A percentile compares a stretch with the other conserved stretches of the same genome.
Conservation (phyloP, 495 filamentous ascomycete genomes). For the Xylaria flabelliformis region DNA sequence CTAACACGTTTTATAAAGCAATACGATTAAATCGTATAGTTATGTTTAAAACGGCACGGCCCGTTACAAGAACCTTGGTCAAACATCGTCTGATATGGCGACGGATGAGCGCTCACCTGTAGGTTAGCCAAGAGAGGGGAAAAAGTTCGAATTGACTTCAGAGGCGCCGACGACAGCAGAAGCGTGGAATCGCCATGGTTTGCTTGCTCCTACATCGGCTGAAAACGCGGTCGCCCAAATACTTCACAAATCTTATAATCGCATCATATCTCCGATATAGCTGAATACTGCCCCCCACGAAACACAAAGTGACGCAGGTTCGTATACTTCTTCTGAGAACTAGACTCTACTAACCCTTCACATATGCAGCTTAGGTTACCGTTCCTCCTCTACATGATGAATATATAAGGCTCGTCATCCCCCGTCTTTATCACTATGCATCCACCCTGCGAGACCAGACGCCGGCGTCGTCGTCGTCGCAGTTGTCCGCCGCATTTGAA, state of each 20-base stretch:
- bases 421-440: background rate
- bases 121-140: background rate
- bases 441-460: background rate
- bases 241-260: background rate
- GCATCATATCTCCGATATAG: constrained; percentile 1
- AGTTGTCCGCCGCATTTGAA: constrained; percentile 2
- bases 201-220: background rate
- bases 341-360: background rate
- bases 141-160: background rate
- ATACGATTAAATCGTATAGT: background rate
- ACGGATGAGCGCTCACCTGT: background rate
- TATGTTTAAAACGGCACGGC: background rate
- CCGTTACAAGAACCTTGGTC: background rate
- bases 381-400: background rate
- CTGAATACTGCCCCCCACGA: background rate
- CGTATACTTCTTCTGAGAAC: background rate
- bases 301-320: background rate
- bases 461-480: background rate
- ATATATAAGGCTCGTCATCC: background rate
- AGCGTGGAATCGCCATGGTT: background rate
- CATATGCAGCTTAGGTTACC: background rate
- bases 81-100: background rate
- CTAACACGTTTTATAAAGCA: background rate
- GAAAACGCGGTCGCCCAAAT: background rate
- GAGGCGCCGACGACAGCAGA: constrained; percentile 1